Base-by-base conservation (phyloP, 1,284 basidiomycete species). In the Apiotrichum laibachii region DNA sequence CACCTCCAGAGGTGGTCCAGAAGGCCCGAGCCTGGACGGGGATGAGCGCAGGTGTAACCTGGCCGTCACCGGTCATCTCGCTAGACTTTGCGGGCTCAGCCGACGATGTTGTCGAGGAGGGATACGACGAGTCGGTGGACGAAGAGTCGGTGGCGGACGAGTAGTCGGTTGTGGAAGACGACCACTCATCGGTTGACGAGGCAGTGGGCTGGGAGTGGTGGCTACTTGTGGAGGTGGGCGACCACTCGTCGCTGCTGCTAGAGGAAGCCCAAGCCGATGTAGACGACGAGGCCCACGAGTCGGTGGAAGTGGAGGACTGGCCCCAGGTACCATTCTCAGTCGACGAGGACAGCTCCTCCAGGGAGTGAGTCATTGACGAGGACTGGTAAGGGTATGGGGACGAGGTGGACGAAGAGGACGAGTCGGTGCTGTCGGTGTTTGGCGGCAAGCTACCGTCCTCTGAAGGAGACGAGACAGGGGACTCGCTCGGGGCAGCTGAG, bases 1-100 rank as follows among this genome's bases (percentile, higher is more conserved):
- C 37, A 46, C 39, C 37, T 22, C 22, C 26, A 37, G 49, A 7
- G 35, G 49, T 39, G 21, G 49, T 39, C 49, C 49, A 50, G 49
- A 21, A 50, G n/a, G 19, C 15, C 18, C 18, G 11, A 12, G 18
- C 34, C 13, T 16, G 13, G 33, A 53, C 11, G 11, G 51, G 49
- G 19, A 50, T 37, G 21, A 50, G 49, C 5, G 49, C 49, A 40
- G 51, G 35, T 21, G 22, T 22, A 13, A 50, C 35, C 6, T 35
- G 35, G 22, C 49, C 49, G 49, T 50, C 49, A 50, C 49, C 49
- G 16, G 34, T 50, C 19, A 21, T 15, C 2, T 6, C 37, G 35
- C 35, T n/a, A 2, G n/a, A 15, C 11, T 5, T 11, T 10, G 10
- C 21, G 21, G 34, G 18, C n/a, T 19, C 21, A 12, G 10, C 37